phyloP scores from a whole-genome alignment of 345 rosid species.

The Camelina sativa region DNA sequence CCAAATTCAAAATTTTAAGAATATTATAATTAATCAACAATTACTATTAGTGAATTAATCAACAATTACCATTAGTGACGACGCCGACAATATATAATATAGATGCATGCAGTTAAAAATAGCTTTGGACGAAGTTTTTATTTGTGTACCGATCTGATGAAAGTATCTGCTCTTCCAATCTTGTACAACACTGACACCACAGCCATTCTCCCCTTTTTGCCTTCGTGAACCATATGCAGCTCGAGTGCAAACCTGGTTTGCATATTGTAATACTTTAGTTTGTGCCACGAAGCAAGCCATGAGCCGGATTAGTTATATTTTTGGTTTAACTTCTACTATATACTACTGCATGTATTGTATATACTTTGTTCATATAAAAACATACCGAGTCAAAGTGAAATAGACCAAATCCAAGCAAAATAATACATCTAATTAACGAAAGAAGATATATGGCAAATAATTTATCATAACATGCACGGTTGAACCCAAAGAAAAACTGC shows the following conservation, averaged over 20 bases:
- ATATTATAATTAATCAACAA: neutral
- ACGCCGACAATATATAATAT: too few relatives aligned
- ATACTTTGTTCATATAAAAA: neutral
- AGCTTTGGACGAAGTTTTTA: slow-evolving; percentile 1
- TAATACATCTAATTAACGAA: neutral
- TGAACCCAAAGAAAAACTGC: neutral
- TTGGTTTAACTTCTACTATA: neutral
- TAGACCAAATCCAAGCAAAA: neutral
- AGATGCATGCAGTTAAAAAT: neutral
- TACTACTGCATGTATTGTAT: too few relatives aligned
- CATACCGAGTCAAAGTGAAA: neutral
- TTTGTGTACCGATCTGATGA: slow-evolving; percentile 59
- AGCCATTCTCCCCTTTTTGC: slow-evolving; percentile 53
- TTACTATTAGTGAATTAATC: neutral
- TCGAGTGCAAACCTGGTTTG: slow-evolving; percentile 63
- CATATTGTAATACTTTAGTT: neutral
- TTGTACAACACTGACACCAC: slow-evolving; percentile 79
- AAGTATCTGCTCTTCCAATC: slow-evolving; percentile 72
- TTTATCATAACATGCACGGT: neutral
- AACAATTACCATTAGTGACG: neutral
- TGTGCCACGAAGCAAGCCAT: neutral
- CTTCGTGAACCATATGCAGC: slow-evolving; percentile 81
- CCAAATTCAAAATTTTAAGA: neutral
- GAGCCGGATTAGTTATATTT: neutral
- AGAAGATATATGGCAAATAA: neutral